Conservation (phyloP, 2,329 filamentous ascomycete genomes). For the Sporothrix phasma region DNA sequence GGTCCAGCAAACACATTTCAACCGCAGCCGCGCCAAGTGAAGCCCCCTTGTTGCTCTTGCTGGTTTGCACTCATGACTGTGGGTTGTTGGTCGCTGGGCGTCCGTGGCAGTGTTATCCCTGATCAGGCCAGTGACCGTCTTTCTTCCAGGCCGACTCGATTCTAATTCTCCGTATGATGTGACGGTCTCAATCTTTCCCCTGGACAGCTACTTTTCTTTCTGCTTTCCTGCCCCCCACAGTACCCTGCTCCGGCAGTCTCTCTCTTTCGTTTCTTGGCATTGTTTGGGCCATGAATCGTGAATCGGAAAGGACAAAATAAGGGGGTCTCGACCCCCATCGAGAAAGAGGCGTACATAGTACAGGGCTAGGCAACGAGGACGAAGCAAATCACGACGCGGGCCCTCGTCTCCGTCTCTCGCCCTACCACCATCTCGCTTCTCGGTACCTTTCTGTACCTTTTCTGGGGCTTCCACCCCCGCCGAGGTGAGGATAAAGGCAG, state of each 20-base stretch:
- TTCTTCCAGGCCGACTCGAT: neutral
- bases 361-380: neutral
- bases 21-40: constrained; percentile 18
- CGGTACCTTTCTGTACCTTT: neutral
- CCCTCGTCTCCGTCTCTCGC: neutral
- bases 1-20: constrained; percentile 22
- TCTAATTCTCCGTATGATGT: neutral
- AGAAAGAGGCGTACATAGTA: neutral
- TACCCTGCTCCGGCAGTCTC: neutral
- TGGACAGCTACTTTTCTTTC: neutral
- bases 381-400: neutral
- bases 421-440: neutral
- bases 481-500: too few relatives aligned
- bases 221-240: neutral
- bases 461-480: too few relatives aligned
- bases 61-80: too few relatives aligned
- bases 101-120: too few relatives aligned
- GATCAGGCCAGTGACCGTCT: too few relatives aligned
- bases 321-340: neutral
- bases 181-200: neutral
- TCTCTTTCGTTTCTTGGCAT: constrained; percentile 10
- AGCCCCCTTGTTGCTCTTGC: neutral
- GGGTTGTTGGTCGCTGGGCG: neutral
- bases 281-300: constrained; percentile 15
- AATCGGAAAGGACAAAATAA: neutral